phyloP scores from a whole-genome alignment of 2,329 filamentous ascomycete species.

The Colletotrichum horii region DNA sequence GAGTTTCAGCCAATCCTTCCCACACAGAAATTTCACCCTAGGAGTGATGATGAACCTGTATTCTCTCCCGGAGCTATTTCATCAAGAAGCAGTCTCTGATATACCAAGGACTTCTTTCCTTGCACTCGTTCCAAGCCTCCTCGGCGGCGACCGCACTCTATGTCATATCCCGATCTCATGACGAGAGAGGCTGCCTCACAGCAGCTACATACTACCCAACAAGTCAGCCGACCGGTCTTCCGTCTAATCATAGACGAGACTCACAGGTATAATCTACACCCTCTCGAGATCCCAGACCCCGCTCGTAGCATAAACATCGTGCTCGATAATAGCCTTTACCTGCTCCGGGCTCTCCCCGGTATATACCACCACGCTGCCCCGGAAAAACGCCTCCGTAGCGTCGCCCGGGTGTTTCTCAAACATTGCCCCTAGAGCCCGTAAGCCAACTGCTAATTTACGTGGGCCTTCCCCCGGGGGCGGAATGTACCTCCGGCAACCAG shows the following conservation, averaged over 20 bases:
- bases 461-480: too few species aligned
- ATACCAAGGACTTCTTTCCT: neutral
- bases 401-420: neutral
- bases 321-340: neutral
- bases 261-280: neutral
- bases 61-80: neutral
- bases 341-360: neutral
- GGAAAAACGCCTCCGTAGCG: neutral
- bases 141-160: neutral
- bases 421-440: neutral
- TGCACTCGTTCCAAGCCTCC: neutral
- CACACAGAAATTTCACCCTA: neutral
- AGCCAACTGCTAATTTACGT: neutral
- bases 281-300: neutral
- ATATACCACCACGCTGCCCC: neutral
- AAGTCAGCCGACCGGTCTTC: neutral
- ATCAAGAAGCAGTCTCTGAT: neutral
- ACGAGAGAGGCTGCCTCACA: neutral
- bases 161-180: neutral
- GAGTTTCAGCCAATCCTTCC: neutral
- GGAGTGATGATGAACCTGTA: neutral
- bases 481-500: neutral
- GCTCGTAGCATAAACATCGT: neutral
- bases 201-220: neutral
- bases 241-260: neutral